These are phyloP conservation scores for Pelargonium nanum DNA, from an alignment of 345 rosid genomes.

Conservation along the genomic window DNA sequence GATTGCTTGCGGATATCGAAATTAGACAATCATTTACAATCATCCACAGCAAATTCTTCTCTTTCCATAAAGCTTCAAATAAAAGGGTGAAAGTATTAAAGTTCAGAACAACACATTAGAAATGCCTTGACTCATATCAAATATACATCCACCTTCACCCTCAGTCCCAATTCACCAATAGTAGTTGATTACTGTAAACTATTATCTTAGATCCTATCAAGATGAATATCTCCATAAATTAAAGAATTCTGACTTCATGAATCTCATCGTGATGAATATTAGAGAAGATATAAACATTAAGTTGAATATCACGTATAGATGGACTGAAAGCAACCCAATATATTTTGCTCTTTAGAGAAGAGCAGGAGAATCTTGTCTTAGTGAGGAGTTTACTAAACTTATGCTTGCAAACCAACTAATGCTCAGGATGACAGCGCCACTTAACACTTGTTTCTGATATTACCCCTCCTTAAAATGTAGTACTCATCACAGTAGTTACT, in stretches of 20 bases:
- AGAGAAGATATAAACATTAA: neutral
- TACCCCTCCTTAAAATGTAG: too few relatives aligned
- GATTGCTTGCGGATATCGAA: too few relatives aligned
- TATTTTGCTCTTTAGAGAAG: too few relatives aligned
- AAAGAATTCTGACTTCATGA: neutral
- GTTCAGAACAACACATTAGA: neutral
- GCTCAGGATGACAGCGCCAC: too few relatives aligned
- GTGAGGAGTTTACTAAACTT: too few relatives aligned
- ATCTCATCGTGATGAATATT: neutral
- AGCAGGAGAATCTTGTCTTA: too few relatives aligned
- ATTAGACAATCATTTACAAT: neutral
- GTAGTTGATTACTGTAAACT: neutral
- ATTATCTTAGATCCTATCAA: neutral
- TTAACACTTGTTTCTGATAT: too few relatives aligned
- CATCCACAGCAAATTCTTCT: neutral
- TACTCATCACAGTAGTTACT: too few relatives aligned
- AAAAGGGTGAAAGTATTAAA: too few relatives aligned
- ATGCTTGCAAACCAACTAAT: too few relatives aligned
- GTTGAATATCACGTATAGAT: neutral
- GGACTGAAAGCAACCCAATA: neutral
- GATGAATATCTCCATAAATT: neutral
- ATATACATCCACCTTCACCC: neutral
- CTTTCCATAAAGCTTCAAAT: neutral
- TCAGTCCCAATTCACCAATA: neutral
- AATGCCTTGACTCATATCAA: neutral